These are phyloP conservation scores for Candolleomyces eurysporus DNA, from an alignment of 768 basidiomycete species.

Conservation along the genomic window DNA sequence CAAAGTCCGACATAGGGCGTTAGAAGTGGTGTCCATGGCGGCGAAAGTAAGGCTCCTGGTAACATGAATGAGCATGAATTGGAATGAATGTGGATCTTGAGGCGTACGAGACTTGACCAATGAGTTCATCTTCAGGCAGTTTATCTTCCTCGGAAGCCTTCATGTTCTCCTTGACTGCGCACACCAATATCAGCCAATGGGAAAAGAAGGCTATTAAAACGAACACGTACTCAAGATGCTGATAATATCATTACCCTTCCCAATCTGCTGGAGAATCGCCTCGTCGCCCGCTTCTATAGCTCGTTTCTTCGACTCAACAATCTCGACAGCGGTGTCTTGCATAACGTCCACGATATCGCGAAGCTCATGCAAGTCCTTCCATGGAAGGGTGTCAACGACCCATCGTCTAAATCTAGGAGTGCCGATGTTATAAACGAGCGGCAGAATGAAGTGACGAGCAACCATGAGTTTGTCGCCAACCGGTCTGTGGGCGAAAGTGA, in stretches of 20 bases:
- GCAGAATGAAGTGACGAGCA: slow-evolving; percentile 9
- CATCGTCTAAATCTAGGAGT: slow-evolving; percentile 30
- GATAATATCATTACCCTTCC: slow-evolving; percentile 44
- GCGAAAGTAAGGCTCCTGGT: slow-evolving; percentile 38
- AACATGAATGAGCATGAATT: background rate
- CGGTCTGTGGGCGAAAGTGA: background rate
- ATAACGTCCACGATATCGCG: slow-evolving; percentile 34
- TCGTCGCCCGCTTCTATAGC: slow-evolving; percentile 33
- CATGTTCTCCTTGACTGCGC: slow-evolving; percentile 8
- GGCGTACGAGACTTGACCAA: slow-evolving; percentile 34
- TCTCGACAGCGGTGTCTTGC: slow-evolving; percentile 31
- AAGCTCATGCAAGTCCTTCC: slow-evolving; percentile 20
- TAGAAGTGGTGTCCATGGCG: slow-evolving; percentile 42
- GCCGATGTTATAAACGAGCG: slow-evolving; percentile 20
- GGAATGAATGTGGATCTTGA: background rate
- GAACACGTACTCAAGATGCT: slow-evolving; percentile 41
- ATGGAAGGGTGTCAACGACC: slow-evolving; percentile 32
- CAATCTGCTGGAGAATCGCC: slow-evolving; percentile 32
- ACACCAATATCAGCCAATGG: background rate
- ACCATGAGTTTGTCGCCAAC: background rate
- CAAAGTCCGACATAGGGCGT: slow-evolving; percentile 31
- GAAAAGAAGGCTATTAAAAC: background rate
- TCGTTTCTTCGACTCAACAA: slow-evolving; percentile 36
- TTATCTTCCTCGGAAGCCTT: slow-evolving; percentile 26
- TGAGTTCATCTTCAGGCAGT: slow-evolving; percentile 34